Percentiles rank a stretch among this genome's conserved stretches.
Conservation (phyloP, 1,284 basidiomycete genomes). For the Pyrrhoderma noxium region DNA sequence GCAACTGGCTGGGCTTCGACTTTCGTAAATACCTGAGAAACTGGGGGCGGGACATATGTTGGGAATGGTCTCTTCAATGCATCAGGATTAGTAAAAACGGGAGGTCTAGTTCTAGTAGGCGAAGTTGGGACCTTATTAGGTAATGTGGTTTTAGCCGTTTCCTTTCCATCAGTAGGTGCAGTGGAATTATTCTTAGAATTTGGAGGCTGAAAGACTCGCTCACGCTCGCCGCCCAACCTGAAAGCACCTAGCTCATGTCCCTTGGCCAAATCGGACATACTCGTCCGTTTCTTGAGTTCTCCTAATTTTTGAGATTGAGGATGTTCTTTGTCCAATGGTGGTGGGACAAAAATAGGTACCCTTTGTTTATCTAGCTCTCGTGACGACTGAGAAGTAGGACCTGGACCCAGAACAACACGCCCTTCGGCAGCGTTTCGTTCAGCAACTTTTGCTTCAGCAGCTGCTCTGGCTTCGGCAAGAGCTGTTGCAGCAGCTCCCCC, state of each 20-base stretch:
- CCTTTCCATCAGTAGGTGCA: background rate
- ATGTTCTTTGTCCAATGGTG: background rate
- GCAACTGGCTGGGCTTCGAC: constrained; percentile 28
- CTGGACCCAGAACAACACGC: constrained; percentile 28
- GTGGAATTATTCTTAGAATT: background rate
- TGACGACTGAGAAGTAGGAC: constrained; percentile 1
- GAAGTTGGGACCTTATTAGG: constrained; percentile 40
- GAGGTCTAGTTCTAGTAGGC: constrained; percentile 28
- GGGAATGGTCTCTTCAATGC: constrained; percentile 39
- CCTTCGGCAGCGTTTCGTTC: constrained; percentile 41
- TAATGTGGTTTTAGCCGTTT: constrained; percentile 42
- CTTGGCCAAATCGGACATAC: constrained; percentile 42
- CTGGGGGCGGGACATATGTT: constrained; percentile 41
- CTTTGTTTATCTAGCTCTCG: background rate
- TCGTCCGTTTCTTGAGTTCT: constrained; percentile 33
- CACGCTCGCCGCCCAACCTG: background rate
- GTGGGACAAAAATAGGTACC: background rate
- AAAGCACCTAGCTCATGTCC: background rate
- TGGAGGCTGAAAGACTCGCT: constrained; percentile 14
- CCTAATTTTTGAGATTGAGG: background rate
- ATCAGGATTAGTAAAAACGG: constrained; percentile 38
- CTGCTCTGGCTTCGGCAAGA: constrained; percentile 61
- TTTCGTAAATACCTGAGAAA: constrained; percentile 21
- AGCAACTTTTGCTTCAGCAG: constrained; percentile 62
- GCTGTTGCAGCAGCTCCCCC: constrained; percentile 52